Conservation (phyloP, 441 rosid species). For the Sinapis alba region DNA sequence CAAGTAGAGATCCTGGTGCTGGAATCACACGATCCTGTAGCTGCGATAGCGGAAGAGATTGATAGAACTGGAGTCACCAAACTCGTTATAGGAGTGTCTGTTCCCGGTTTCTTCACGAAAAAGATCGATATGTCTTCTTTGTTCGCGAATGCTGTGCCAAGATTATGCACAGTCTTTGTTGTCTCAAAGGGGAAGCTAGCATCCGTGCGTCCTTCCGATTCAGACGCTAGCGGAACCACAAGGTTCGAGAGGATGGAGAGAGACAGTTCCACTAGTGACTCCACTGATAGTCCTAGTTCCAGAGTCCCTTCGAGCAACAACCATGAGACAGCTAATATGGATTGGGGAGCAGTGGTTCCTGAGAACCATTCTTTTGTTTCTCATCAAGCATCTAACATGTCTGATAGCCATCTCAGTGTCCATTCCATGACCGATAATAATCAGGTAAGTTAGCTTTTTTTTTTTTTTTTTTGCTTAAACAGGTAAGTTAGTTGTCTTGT, state of each 20-base stretch:
- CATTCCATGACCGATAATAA: conserved; percentile 44
- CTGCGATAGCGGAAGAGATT: conserved; percentile 78
- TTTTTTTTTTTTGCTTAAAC: background rate
- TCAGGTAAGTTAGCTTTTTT: conserved; percentile 44
- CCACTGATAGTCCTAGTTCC: conserved; percentile 39
- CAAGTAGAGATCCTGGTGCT: conserved; percentile 56
- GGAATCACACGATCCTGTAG: conserved; percentile 74
- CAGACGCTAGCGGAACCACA: conserved; percentile 56
- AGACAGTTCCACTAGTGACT: conserved; percentile 49
- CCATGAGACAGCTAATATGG: conserved; percentile 43
- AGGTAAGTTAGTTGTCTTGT: too few species aligned
- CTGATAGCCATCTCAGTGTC: conserved; percentile 51
- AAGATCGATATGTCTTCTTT: conserved; percentile 54
- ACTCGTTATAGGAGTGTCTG: conserved; percentile 87
- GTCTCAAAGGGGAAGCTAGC: conserved; percentile 75
- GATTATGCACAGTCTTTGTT: conserved; percentile 77
- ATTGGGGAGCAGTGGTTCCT: conserved; percentile 47
- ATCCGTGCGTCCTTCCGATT: conserved; percentile 82
- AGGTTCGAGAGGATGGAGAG: conserved; percentile 43
- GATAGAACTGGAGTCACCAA: conserved; percentile 48
- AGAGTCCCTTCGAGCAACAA: conserved; percentile 46
- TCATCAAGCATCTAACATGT: conserved; percentile 56
- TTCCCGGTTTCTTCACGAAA: conserved; percentile 56
- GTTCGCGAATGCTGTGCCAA: conserved; percentile 65
- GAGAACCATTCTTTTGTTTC: conserved; percentile 53